Base-by-base conservation (phyloP, 148 eudicot genomes). In the Camellia lanceoleosa region DNA sequence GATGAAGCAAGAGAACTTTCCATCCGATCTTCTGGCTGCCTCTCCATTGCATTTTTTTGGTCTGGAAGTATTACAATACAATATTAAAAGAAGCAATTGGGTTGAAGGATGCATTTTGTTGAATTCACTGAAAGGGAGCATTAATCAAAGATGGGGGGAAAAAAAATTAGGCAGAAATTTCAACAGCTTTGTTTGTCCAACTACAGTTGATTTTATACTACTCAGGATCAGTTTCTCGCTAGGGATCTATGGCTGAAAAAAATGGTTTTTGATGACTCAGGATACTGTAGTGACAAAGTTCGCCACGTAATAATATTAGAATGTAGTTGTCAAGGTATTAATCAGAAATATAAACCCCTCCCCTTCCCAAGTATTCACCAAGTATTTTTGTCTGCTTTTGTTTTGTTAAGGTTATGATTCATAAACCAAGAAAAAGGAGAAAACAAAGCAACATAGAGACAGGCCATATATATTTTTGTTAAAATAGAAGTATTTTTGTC, bases 1-100 rank as follows among this genome's bases (percentile, higher is more conserved):
- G 92, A 71, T 71, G 89, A 85, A 69, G 90, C 83, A 54, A 67
- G 81, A 71, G 89, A 77, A 60, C 70, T 85, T 80, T 87, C 96
- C 52, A 18, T 80, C 59, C 77, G 84, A 80, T 86, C 87, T 42
- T 84, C 89, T 44, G 68, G 83, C 76, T 62, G 86, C 60, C 79
- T 88, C 79, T 87, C 91, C 79, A 70, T 68, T 82, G 83, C 87
- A 73, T 78, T 87, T 81, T 76, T 82, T 73, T 88, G 87, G 68
- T 92, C 96, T 94, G 91, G 63, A 84, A 72, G 70, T 16, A 64
- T 60, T 71, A 74, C 10, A 42, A 64, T n/a, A 80, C 51, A 51
- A 19, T 15, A 54, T 41, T 10, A 76, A 76, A 43, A 68, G 52
- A 68, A 38, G 30, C 15, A 15, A 8, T 42, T 14, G 19, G 14